Evolutionary conservation across 768 basidiomycete species (phyloP), one percentile per base, ranked within the genome.

Genomic region (Auriscalpium vulgare): DNA sequence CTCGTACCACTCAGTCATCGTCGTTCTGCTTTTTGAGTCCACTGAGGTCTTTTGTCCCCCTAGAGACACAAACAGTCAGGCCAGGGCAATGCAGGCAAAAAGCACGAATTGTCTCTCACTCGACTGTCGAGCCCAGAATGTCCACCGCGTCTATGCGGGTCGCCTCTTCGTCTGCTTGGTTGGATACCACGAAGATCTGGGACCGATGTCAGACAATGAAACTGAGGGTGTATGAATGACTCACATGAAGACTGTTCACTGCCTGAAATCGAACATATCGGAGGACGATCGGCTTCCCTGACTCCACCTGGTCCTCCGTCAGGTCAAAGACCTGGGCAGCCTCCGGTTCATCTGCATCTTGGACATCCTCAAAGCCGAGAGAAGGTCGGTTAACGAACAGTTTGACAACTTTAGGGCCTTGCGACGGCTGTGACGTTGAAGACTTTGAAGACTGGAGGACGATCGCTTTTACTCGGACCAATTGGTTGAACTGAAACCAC

Each of bases 71-170:
- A 8, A 14, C n/a, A 11, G 37, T 16, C 29, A 7, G 16, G 13
- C 37, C 35, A 36, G 10, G 8, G 9, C 8, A 29, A 51, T n/a
- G 29, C 17, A 61, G 55, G 5, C 21, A 16, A 9, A 17, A 29
- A 13, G 21, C 11, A 10, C 21, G 0, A 16, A 75, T 21, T 21
- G 21, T 21, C 21, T 21, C 82, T 53, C 62, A 87, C 85, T 79
- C 79, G 16, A 78, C 72, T 7, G 81, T 72, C 14, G 76, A 63
- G 10, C 88, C 88, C 19, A 84, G 71, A 11, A 88, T 66, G 63
- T 90, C 87, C 47, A 90, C 69, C 29, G 69, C 76, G 63, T 89
- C 83, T 57, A 90, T 82, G 17, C 83, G 74, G 4, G 87, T 87
- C 63, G 78, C 74, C 6, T 88, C 85, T 38, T 75, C 78, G 37